Conservation (phyloP, 106 monocot genomes). For the Agapanthus africanus region DNA sequence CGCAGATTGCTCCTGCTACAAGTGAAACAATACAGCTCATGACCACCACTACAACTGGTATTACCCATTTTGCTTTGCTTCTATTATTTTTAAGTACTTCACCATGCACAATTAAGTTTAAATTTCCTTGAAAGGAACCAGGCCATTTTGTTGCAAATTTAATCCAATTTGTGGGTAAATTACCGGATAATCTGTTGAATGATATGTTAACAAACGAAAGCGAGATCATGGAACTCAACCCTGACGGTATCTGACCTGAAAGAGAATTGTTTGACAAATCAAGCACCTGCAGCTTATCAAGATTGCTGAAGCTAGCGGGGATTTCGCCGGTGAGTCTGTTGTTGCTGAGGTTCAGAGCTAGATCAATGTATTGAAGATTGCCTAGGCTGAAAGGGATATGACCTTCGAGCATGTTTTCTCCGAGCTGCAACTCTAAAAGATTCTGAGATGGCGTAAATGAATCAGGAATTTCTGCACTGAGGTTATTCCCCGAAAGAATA, state of each 20-base stretch:
- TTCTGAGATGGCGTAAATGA: conserved; percentile 40
- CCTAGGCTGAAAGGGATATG: conserved; percentile 50
- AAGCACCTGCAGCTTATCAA: conserved; percentile 52
- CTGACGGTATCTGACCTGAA: conserved; percentile 48
- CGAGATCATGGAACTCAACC: conserved; percentile 48
- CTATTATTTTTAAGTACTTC: conserved; percentile 1
- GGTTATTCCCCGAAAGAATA: conserved; percentile 43
- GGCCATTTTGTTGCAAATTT: conserved; percentile 42
- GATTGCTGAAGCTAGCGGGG: conserved; percentile 45
- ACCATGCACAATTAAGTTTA: conserved; percentile 24
- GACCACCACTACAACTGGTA: conserved; percentile 10
- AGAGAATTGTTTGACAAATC: conserved; percentile 59
- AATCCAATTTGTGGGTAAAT: conserved; percentile 43
- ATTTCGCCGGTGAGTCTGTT: conserved; percentile 47
- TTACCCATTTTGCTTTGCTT: conserved; percentile 10
- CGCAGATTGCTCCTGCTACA: conserved; percentile 19
- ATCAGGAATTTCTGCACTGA: conserved; percentile 50
- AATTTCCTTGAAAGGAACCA: conserved; percentile 38
- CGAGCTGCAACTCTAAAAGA: conserved; percentile 57
- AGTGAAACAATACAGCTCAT: conserved; percentile 18
- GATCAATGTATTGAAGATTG: conserved; percentile 48
- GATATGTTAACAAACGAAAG: conserved; percentile 61
- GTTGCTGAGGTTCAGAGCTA: conserved; percentile 41
- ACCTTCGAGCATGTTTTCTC: conserved; percentile 50
- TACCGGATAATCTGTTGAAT: conserved; percentile 48